Percentiles rank a stretch among this genome's conserved stretches.
Evolutionary conservation across 129 eudicot genomes (phyloP).

Genomic region (Lonicera japonica): DNA sequence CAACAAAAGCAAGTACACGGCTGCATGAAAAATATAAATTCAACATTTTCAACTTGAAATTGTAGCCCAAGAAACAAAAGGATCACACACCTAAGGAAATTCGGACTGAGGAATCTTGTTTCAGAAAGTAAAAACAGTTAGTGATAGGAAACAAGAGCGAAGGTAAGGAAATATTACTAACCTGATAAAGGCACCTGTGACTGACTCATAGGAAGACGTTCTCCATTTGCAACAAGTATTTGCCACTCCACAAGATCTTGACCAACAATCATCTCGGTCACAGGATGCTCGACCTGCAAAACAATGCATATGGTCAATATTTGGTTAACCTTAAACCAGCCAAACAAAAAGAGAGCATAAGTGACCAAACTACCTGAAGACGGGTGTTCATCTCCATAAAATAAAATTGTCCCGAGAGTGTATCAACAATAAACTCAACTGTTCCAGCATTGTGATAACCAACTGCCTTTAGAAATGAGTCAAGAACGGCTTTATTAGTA

Average conservation of each 20-base stretch:
- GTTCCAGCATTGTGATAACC: constrained; percentile 94
- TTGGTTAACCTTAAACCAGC: constrained; percentile 6
- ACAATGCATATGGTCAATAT: background rate
- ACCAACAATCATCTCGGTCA: constrained; percentile 97
- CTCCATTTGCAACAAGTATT: constrained; percentile 96
- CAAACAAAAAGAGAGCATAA: background rate
- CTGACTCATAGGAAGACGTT: constrained; percentile 77
- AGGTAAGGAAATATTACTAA: constrained; percentile 11
- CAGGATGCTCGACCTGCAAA: constrained; percentile 98
- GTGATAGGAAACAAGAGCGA: background rate
- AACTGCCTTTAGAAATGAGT: constrained; percentile 61
- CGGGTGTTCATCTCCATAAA: constrained; percentile 99
- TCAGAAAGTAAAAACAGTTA: background rate
- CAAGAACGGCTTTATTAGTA: constrained; percentile 17
- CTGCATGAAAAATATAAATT: background rate
- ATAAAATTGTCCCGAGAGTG: constrained; percentile 74
- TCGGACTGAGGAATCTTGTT: background rate
- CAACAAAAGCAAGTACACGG: no score
- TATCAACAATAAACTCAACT: constrained; percentile 95
- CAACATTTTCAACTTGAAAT: background rate
- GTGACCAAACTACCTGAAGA: constrained; percentile 65
- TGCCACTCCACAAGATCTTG: constrained; percentile 99
- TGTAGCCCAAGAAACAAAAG: background rate
- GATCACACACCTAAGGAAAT: background rate
- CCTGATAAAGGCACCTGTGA: constrained; percentile 80